Evolutionary conservation across 305 asterid genomes (phyloP).

Genomic region (Solanum hybrid): DNA sequence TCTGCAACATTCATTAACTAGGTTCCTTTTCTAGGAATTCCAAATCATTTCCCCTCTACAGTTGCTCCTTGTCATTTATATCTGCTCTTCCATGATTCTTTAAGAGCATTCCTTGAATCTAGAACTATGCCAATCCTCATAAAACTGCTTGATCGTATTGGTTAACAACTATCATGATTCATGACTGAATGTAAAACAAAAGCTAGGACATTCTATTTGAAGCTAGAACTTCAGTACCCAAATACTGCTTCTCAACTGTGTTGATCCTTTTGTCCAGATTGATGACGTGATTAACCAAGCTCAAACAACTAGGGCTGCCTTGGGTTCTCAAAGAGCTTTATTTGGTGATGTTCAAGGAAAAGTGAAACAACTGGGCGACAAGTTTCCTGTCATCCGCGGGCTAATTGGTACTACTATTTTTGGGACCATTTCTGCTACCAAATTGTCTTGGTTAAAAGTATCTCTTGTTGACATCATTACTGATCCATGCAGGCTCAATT

Average conservation of each 20-base stretch:
- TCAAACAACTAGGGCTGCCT: constrained; percentile 73
- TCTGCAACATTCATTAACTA: neutral
- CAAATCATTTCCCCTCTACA: neutral
- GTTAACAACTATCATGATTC: neutral
- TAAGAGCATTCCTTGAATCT: neutral
- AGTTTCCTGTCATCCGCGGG: constrained; percentile 81
- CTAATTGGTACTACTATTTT: constrained; percentile 49
- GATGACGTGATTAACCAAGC: constrained; percentile 95
- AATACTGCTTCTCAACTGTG: neutral
- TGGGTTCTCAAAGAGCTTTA: constrained; percentile 79
- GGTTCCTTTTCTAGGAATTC: neutral
- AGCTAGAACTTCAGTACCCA: neutral
- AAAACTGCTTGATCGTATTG: neutral
- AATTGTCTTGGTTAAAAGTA: neutral
- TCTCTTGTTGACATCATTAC: constrained; percentile 5
- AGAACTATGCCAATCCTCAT: neutral
- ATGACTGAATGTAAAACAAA: neutral
- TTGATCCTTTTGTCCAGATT: constrained; percentile 31
- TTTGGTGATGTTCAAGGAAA: constrained; percentile 92
- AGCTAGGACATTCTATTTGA: neutral
- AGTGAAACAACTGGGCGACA: constrained; percentile 78
- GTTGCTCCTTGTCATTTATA: neutral
- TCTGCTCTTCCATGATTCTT: neutral
- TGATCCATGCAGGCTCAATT: constrained; percentile 58
- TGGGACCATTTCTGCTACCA: neutral